Conservation (phyloP, 306 rosid species). For the Vigna radiata region DNA sequence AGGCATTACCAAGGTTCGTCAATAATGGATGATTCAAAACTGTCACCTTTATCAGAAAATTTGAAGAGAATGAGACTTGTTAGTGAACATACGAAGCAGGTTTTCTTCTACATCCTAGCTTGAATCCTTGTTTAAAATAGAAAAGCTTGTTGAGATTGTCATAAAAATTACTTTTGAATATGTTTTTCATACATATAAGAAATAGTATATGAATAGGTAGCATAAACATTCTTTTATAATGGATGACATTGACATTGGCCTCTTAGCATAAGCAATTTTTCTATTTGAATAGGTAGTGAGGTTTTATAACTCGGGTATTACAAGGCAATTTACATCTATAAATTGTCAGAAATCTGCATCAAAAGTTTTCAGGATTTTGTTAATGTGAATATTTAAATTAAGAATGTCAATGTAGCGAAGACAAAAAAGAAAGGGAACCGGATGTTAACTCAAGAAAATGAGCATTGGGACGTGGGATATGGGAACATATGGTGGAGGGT, state of each 20-base stretch:
- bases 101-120: constrained; percentile 26
- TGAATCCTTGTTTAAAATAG: background rate
- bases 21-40: constrained; percentile 58
- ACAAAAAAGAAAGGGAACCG: too few relatives aligned
- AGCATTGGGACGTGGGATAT: too few relatives aligned
- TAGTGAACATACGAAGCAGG: constrained; percentile 48
- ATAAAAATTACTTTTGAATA: background rate
- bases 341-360: constrained; percentile 3
- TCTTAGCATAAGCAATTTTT: constrained; percentile 15
- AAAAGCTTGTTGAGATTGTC: constrained; percentile 7
- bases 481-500: too few relatives aligned
- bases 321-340: constrained; percentile 9
- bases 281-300: constrained; percentile 12
- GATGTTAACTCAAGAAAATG: too few relatives aligned
- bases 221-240: constrained; percentile 8
- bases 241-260: constrained; percentile 15
- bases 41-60: constrained; percentile 53
- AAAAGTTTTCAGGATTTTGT: constrained; percentile 34
- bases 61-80: constrained; percentile 65
- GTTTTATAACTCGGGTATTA: background rate
- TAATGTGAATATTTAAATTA: too few relatives aligned
- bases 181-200: constrained; percentile 2
- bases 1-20: constrained; percentile 66
- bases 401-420: too few relatives aligned
- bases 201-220: constrained; percentile 15